Evolutionary conservation across 345 rosid species (phyloP), one percentile per base, ranked within the genome.

Genomic region (Populus tremula): DNA sequence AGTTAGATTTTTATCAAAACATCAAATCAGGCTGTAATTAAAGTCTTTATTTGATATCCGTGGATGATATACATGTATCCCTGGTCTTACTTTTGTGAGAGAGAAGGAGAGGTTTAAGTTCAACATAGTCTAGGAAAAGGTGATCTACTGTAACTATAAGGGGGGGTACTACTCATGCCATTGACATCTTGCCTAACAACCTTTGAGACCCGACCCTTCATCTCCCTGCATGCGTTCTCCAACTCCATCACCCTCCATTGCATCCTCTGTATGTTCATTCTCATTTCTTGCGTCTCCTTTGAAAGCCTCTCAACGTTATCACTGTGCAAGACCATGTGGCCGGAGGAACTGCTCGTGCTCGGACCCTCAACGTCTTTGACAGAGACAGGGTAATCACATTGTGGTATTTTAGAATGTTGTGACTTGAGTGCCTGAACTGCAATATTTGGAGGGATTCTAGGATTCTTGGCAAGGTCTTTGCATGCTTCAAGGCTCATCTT

Each of bases 401-500:
- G 10, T n/a, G 29, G 27, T 23, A 56, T 20, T 29, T 75, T 73
- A 23, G 83, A 78, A 29, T 74, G 79, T 81, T 91, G 94, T 10
- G 91, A 88, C 76, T 77, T 87, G 62, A 93, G 93, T 75, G 98
- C 96, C 75, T 90, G 81, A 43, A 93, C 84, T 18, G 98, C 80
- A 25, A 87, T 66, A 66, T 79, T 85, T 64, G 98, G 98, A n/a
- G 98, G 92, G 78, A 91, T 90, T 80, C 88, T 91, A 1, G 94
- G 98, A 67, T 90, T 93, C 85, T 88, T 93, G 2, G 94, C 94
- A 29, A 93, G 87, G 54, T 93, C 90, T 80, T 91, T 93, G 67
- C 96, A 88, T 35, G 89, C 86, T 81, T 86, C 96, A 16, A 93
- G 62, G 72, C 89, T 88, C n/a, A 93, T 87, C 79, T 91, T 93